phyloP scores from a whole-genome alignment of 257 asterid genomes.

The Fraxinus excelsior region DNA sequence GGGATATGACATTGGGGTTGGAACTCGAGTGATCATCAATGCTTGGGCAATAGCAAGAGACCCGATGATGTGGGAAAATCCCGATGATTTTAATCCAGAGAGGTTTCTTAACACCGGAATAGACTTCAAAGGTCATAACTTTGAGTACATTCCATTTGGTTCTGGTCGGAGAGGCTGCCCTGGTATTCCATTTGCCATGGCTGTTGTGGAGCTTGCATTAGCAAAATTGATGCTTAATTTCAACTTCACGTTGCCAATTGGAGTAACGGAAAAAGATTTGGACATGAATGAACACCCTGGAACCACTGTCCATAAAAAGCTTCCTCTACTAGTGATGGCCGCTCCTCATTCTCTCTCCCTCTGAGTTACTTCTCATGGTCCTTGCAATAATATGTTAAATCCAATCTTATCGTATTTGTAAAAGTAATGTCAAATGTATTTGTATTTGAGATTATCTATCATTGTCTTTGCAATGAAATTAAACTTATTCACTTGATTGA shows the following conservation, averaged over 20 bases:
- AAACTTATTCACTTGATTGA: too few species aligned
- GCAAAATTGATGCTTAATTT: background rate
- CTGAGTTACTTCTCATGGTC: too few species aligned
- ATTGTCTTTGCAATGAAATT: too few species aligned
- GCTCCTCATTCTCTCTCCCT: background rate
- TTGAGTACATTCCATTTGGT: background rate
- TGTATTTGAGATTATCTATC: too few species aligned
- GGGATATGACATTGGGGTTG: background rate
- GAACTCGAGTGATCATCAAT: background rate
- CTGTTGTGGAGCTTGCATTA: background rate
- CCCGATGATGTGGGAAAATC: background rate
- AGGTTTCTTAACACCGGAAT: background rate
- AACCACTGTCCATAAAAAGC: background rate
- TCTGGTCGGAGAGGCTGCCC: slow-evolving; percentile 1
- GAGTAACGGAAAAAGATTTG: background rate
- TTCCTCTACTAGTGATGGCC: background rate
- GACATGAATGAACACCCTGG: background rate
- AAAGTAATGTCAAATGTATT: too few species aligned
- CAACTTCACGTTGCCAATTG: background rate
- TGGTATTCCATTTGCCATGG: background rate
- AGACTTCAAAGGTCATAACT: slow-evolving; percentile 4
- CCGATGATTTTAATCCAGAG: background rate
- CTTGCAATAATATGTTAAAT: too few species aligned
- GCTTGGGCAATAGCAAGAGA: background rate
- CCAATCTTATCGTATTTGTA: too few species aligned